Base-by-base conservation (phyloP, 2,329 filamentous ascomycete genomes). In the Alternaria brassicae region DNA sequence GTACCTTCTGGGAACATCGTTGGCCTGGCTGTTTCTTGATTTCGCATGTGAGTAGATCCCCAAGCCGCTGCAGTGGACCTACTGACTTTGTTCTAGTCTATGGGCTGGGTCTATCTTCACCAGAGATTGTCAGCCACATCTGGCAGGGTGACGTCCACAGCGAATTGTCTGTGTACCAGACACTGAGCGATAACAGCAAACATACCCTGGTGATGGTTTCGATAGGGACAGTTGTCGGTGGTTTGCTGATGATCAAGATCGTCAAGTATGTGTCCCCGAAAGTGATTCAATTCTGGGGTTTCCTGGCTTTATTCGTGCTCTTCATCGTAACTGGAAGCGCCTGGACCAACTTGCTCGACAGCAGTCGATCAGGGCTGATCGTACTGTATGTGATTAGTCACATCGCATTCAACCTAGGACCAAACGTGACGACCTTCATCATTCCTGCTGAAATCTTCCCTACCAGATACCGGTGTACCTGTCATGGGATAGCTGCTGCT, bases 361-460 rank as follows among this genome's bases (percentile, higher is more conserved):
- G 34, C 19, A 66, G 62, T 39, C 69, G 69, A 30, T 66, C 66
- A 3, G 65, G 69, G 2, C 57, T 73, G 13, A 73, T 77, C 34
- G 69, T 73, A 1, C 65, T 77, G 3, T 77, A 76, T 53, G 70
- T 73, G 9, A 54, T 77, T 7, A 69, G 69, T 49, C 73, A 77
- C 44, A 73, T 77, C 32, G 67, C 71, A 0, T 77, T 77, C 67
- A 77, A 77, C 52, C 60, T 77, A 2, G 75, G 75, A 23, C 72
- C 75, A 4, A 78, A 77, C 47, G 72, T 73, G 4, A 73, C 75
- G 2, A 77, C 75, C 3, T 78, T 77, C 53, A 76, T 78, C 42
- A 82, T 86, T 36, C 82, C 84, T n/a, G 83, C 83, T 12, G 84
- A 86, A 61, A 79, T 85, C 51, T 86, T 86, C 62, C 84, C 84